Percentiles rank a stretch among this genome's conserved stretches.
Conservation (phyloP, 441 rosid genomes). For the Euphorbia schlechtendalii region DNA sequence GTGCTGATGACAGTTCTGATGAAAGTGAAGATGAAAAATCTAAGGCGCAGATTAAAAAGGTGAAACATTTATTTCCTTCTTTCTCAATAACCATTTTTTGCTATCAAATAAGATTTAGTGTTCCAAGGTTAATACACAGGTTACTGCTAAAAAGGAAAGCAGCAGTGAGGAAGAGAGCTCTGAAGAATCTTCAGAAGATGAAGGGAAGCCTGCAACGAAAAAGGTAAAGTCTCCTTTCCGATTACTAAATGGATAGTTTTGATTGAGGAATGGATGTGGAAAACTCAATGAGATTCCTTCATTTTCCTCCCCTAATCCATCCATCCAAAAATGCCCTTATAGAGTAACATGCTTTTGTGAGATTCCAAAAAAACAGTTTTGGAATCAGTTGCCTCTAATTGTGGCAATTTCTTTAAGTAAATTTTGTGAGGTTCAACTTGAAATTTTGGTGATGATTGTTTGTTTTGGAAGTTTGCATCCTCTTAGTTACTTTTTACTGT, state of each 20-base stretch:
- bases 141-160: constrained; percentile 34
- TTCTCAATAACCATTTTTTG: background rate
- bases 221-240: constrained; percentile 24
- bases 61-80: constrained; percentile 8
- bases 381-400: background rate
- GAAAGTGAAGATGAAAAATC: constrained; percentile 38
- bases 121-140: constrained; percentile 21
- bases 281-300: no score
- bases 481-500: no score
- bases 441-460: no score
- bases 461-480: no score
- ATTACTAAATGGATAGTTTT: no score
- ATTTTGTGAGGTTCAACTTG: no score
- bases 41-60: constrained; percentile 39
- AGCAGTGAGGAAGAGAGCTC: constrained; percentile 62
- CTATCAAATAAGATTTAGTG: no score
- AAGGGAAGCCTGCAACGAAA: constrained; percentile 44
- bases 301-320: no score
- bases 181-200: constrained; percentile 40
- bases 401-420: background rate
- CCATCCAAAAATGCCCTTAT: background rate
- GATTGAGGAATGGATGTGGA: no score
- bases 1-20: constrained; percentile 36
- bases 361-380: background rate
- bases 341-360: background rate